These are phyloP conservation scores for Trichophaea hybrida DNA, from an alignment of 2,329 filamentous ascomycete species.

Conservation along the genomic window DNA sequence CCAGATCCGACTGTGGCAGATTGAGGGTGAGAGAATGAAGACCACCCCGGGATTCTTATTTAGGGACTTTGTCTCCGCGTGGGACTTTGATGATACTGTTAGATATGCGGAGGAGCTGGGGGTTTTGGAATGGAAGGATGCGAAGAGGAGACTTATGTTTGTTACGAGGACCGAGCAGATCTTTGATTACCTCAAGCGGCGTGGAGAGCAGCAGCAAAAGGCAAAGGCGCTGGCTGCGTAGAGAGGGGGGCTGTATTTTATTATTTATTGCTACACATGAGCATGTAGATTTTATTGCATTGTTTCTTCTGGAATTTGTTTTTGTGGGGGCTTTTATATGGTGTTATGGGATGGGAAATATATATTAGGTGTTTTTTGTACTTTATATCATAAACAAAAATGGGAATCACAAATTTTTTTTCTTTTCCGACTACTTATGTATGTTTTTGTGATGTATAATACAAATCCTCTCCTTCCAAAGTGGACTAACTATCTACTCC, in stretches of 20 bases:
- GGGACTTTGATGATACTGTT: slow-evolving; percentile 55
- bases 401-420: not conserved
- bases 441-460: not conserved
- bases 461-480: not conserved
- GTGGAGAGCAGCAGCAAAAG: slow-evolving; percentile 35
- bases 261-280: not conserved
- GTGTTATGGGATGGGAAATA: not conserved
- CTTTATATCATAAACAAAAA: not conserved
- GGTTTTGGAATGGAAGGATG: slow-evolving; percentile 75
- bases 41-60: slow-evolving; percentile 73
- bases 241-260: too few species aligned
- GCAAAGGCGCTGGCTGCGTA: slow-evolving; percentile 11
- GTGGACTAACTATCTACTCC: not conserved
- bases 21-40: slow-evolving; percentile 89
- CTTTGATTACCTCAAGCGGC: slow-evolving; percentile 48
- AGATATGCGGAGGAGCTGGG: slow-evolving; percentile 81
- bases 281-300: not conserved
- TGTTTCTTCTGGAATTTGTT: not conserved
- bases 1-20: slow-evolving; percentile 93
- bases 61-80: slow-evolving; percentile 62
- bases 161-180: slow-evolving; percentile 85
- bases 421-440: not conserved
- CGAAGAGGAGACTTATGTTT: slow-evolving; percentile 72
- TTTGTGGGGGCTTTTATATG: not conserved
- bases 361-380: too few species aligned